Percentiles rank a stretch among this genome's conserved stretches.
Evolutionary conservation across 352 stramenopile species (phyloP).

Genomic region (Globisporangium cederbergense): DNA sequence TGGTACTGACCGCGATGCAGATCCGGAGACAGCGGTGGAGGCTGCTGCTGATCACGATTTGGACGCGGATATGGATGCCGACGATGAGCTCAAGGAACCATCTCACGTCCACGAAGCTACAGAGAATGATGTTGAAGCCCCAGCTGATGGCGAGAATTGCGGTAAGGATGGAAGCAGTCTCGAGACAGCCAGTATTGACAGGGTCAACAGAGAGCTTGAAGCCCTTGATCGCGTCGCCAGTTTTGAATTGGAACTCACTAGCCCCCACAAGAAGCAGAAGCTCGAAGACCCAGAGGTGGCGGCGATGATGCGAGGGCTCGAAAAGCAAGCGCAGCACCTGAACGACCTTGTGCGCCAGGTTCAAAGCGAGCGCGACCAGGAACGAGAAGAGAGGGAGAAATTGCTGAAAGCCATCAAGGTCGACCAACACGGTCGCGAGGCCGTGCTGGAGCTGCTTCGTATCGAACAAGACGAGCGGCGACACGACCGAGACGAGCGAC

Average conservation of each 20-base stretch:
- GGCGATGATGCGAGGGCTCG: background rate
- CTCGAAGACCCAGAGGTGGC: background rate
- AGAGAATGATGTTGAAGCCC: background rate
- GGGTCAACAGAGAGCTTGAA: too few relatives aligned
- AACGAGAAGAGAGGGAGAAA: constrained; percentile 9
- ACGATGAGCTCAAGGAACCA: background rate
- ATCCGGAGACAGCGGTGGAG: background rate
- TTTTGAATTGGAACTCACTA: background rate
- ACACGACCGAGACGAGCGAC: constrained; percentile 10
- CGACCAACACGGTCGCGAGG: constrained; percentile 13
- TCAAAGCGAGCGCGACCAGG: constrained; percentile 3
- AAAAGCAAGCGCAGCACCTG: constrained; percentile 8
- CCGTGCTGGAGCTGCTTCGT: constrained; percentile 10
- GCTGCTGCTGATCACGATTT: background rate
- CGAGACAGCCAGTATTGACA: too few relatives aligned
- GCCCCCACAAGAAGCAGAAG: background rate
- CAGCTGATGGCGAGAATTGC: background rate
- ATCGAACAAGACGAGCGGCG: constrained; percentile 13
- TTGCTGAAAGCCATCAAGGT: constrained; percentile 7
- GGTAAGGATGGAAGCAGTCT: background rate
- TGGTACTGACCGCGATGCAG: background rate
- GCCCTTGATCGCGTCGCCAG: too few relatives aligned
- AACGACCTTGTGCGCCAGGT: constrained; percentile 10
- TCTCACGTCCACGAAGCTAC: background rate
- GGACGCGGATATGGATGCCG: background rate